Percentiles rank a stretch among this genome's conserved stretches.
phyloP scores from a whole-genome alignment of 148 eudicot genomes.

The Dianthus caryophyllus region DNA sequence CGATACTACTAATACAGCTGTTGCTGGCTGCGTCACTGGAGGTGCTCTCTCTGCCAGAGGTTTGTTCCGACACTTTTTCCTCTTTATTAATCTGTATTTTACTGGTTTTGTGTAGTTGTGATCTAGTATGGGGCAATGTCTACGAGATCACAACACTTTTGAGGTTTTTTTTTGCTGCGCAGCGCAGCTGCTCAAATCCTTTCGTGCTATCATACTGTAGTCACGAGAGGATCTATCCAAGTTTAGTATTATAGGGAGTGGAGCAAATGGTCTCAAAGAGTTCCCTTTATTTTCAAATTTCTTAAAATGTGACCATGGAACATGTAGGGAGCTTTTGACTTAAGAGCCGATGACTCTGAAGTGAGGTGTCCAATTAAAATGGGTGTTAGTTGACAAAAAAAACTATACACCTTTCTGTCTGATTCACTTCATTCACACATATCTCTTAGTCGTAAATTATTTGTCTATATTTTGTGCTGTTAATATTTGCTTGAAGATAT shows the following conservation, averaged over 20 bases:
- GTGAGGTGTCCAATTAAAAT: no score
- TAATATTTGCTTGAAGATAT: no score
- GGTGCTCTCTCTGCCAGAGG: conserved; percentile 79
- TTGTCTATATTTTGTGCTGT: no score
- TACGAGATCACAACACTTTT: not conserved
- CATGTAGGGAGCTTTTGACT: no score
- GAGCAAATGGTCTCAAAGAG: not conserved
- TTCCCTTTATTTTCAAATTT: no score
- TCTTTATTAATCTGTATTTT: not conserved
- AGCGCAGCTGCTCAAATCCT: not conserved
- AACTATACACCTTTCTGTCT: no score
- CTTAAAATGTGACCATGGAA: no score
- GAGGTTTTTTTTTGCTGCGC: not conserved
- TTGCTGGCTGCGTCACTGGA: conserved; percentile 92
- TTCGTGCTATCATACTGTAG: not conserved
- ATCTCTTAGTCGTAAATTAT: no score
- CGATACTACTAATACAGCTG: conserved; percentile 71
- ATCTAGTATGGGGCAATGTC: not conserved
- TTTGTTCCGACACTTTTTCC: conserved; percentile 8
- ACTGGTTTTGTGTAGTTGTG: not conserved
- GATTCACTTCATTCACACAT: not conserved
- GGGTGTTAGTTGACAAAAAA: no score
- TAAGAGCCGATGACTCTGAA: no score
- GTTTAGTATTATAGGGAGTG: not conserved
- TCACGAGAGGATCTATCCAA: not conserved